phyloP scores from a whole-genome alignment of 345 rosid species.

The Raphanus raphanistrum region DNA sequence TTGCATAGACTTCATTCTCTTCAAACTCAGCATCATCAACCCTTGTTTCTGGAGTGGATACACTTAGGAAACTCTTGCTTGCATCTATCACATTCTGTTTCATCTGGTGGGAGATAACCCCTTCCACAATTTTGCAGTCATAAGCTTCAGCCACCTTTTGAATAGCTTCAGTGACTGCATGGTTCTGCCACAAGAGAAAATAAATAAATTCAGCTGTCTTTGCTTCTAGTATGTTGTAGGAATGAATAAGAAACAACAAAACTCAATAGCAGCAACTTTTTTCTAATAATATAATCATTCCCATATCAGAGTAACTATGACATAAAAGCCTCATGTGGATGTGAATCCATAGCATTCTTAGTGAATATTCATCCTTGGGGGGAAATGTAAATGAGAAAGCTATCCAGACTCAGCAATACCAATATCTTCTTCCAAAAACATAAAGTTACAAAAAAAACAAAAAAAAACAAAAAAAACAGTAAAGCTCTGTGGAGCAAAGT shows the following conservation, averaged over 20 bases:
- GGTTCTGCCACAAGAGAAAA: constrained; percentile 60
- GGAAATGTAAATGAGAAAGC: neutral
- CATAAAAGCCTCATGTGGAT: neutral
- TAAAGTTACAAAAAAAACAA: neutral
- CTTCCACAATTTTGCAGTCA: constrained; percentile 97
- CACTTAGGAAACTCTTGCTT: constrained; percentile 72
- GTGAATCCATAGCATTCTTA: neutral
- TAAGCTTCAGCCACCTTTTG: constrained; percentile 95
- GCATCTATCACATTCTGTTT: constrained; percentile 91
- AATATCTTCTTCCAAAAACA: neutral
- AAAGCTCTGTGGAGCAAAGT: neutral
- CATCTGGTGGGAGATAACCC: constrained; percentile 94
- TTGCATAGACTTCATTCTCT: constrained; percentile 93
- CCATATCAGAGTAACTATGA: constrained; percentile 10
- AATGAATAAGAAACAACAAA: neutral
- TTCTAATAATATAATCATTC: neutral
- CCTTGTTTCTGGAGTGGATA: constrained; percentile 74
- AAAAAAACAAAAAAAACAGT: neutral
- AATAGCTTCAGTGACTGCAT: constrained; percentile 92
- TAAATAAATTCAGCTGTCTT: neutral
- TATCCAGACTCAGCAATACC: neutral
- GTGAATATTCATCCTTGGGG: neutral
- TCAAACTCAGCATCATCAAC: constrained; percentile 94
- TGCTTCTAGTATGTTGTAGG: neutral
- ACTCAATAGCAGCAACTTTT: neutral